Evolutionary conservation across 805 yeast species (phyloP).

Genomic region (Debaryomyces prosopidis): DNA sequence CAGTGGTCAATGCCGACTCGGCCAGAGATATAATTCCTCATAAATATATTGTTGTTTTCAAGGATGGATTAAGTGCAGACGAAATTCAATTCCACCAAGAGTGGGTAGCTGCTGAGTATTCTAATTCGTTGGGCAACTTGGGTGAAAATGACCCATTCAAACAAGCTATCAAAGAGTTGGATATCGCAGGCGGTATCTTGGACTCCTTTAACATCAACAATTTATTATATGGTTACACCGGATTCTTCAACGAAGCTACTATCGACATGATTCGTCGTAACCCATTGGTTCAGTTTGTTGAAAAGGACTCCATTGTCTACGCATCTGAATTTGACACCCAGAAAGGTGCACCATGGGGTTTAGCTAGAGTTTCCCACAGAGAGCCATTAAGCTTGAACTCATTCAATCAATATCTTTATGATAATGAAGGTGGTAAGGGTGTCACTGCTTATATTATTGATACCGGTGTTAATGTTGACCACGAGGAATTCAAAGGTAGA

Average conservation of each 20-base stretch:
- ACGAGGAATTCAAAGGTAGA: slow-evolving; percentile 79
- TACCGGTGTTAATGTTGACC: slow-evolving; percentile 79
- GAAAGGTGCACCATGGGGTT: slow-evolving; percentile 92
- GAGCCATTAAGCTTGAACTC: slow-evolving; percentile 65
- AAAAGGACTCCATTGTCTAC: slow-evolving; percentile 70
- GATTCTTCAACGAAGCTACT: slow-evolving; percentile 74
- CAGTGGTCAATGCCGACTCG: slow-evolving; percentile 46
- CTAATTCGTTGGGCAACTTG: slow-evolving; percentile 38
- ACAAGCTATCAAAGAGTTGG: slow-evolving; percentile 22
- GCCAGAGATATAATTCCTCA: slow-evolving; percentile 59
- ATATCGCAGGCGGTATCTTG: slow-evolving; percentile 52
- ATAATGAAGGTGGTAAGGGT: slow-evolving; percentile 75
- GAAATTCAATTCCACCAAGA: slow-evolving; percentile 65
- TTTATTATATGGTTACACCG: slow-evolving; percentile 76
- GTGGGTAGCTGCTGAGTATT: slow-evolving; percentile 60
- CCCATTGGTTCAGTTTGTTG: slow-evolving; percentile 67
- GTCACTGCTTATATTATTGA: slow-evolving; percentile 87
- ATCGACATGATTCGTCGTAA: slow-evolving; percentile 70
- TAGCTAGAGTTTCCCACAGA: slow-evolving; percentile 86
- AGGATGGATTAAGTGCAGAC: slow-evolving; percentile 56
- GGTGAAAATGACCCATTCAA: slow-evolving; percentile 40
- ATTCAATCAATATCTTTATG: slow-evolving; percentile 72
- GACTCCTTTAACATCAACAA: slow-evolving; percentile 63
- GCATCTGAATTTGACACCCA: slow-evolving; percentile 66
- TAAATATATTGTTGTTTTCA: slow-evolving; percentile 85